These are phyloP conservation scores for Termitomyces sp. DNA, from an alignment of 768 basidiomycete genomes.

Conservation along the genomic window DNA sequence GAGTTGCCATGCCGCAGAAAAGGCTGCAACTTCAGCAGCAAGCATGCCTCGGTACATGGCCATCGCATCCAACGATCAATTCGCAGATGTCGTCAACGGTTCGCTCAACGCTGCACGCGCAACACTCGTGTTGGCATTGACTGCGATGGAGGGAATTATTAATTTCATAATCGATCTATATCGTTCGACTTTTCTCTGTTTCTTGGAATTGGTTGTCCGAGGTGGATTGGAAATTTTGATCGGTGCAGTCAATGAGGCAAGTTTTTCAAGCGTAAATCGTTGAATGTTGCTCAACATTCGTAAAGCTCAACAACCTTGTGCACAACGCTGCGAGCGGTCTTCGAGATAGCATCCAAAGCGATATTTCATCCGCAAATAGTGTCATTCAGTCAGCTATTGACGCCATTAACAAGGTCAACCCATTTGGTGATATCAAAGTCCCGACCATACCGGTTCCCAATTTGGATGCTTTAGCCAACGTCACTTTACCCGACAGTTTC, in stretches of 20 bases:
- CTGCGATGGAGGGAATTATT: slow-evolving; percentile 81
- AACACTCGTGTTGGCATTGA: slow-evolving; percentile 69
- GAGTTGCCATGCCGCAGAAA: slow-evolving; percentile 82
- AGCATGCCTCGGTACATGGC: slow-evolving; percentile 90
- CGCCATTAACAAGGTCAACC: slow-evolving; percentile 72
- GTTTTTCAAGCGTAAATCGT: slow-evolving; percentile 15
- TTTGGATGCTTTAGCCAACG: slow-evolving; percentile 67
- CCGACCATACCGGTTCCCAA: slow-evolving; percentile 76
- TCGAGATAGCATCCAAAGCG: slow-evolving; percentile 68
- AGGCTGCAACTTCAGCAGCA: slow-evolving; percentile 74
- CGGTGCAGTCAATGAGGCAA: slow-evolving; percentile 76
- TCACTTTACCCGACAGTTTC: slow-evolving; percentile 77
- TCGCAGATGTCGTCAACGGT: slow-evolving; percentile 73
- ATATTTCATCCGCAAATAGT: slow-evolving; percentile 63
- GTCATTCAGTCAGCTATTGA: slow-evolving; percentile 59
- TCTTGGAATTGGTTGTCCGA: slow-evolving; percentile 82
- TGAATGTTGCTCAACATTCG: neutral
- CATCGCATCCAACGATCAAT: slow-evolving; percentile 74
- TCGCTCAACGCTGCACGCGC: slow-evolving; percentile 73
- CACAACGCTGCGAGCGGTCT: slow-evolving; percentile 52
- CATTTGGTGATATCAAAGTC: slow-evolving; percentile 60
- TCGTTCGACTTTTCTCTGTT: slow-evolving; percentile 90
- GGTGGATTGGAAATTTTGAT: slow-evolving; percentile 80
- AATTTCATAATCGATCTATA: slow-evolving; percentile 92
- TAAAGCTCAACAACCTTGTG: slow-evolving; percentile 69